Evolutionary conservation across 805 yeast species (phyloP), one percentile per base, ranked within the genome.

Genomic region (Pichia kluyveri): DNA sequence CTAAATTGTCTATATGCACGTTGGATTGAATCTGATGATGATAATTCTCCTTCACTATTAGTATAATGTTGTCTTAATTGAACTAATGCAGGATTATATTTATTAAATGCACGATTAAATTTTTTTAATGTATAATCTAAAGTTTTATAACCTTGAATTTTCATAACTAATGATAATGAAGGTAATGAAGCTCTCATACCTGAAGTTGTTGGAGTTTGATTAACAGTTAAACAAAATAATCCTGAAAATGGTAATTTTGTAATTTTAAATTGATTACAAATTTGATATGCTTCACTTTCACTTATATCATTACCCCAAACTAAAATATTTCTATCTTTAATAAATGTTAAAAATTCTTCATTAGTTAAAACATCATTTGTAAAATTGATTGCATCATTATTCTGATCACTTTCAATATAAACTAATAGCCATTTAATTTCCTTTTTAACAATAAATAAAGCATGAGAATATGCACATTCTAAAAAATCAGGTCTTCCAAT

Each of bases 271-370:
- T 83, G 79, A 58, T 84, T 82, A 0, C 95, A 84, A 15, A 88
- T 81, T 56, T 87, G 95, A 59, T 78, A 81, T 1, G 91, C 86
- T 62, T 91, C 98, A 19, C 89, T 79, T 48, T 80, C 80, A n/a
- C 76, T 74, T 26, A 84, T 77, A 59, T 86, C 83, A 9, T 96
- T 96, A 40, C 90, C 95, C 98, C 98, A 91, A 2, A 86, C 65
- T 4, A 86, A 54, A 2, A 82, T 61, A 41, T 85, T 74, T 42
- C 72, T 74, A 19, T 75, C 73, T 19, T 65, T 66, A 46, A 79
- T 59, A 56, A 72, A 69, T 37, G 69, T 62, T 14, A 76, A 66
- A 46, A 86, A 78, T 27, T 61, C 63, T 3, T 70, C 73, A 50
- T 76, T 70, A 40, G 80, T 66, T 42, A 88, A 61, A 3, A 87